These are phyloP conservation scores for Candida sonorensis DNA, from an alignment of 805 yeast species.

Conservation along the genomic window DNA sequence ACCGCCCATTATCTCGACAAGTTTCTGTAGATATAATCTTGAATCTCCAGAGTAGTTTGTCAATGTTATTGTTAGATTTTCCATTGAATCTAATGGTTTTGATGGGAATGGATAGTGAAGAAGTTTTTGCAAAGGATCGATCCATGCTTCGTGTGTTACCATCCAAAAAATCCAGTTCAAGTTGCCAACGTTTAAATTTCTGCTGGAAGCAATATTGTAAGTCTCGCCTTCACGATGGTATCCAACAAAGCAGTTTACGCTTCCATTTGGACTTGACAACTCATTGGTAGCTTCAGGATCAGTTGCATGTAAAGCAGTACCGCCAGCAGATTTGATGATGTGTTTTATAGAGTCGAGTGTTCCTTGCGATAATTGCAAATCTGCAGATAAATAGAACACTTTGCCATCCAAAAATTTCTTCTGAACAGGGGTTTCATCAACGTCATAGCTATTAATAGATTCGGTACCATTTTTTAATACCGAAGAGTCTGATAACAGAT, in stretches of 20 bases:
- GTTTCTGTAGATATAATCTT: constrained; percentile 57
- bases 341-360: constrained; percentile 32
- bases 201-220: constrained; percentile 39
- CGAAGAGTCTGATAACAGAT: constrained; percentile 36
- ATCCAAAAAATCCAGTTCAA: constrained; percentile 71
- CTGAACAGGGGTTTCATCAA: too few species aligned
- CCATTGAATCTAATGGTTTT: constrained; percentile 46
- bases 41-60: constrained; percentile 87
- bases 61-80: constrained; percentile 50
- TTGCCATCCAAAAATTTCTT: constrained; percentile 34
- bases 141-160: constrained; percentile 48
- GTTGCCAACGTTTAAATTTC: constrained; percentile 49
- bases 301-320: constrained; percentile 29
- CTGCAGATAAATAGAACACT: constrained; percentile 44
- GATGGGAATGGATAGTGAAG: constrained; percentile 65
- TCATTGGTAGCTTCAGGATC: constrained; percentile 1
- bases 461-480: too few species aligned
- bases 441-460: too few species aligned
- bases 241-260: constrained; percentile 52
- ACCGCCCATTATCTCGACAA: constrained; percentile 70
- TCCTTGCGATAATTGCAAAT: constrained; percentile 45
- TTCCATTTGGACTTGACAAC: neutral
- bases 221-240: constrained; percentile 52
- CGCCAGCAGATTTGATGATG: constrained; percentile 50
- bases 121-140: constrained; percentile 42